Evolutionary conservation across 2,329 filamentous ascomycete species (phyloP), one percentile per base, ranked within the genome.

Genomic region (Cytospora chrysosperma): DNA sequence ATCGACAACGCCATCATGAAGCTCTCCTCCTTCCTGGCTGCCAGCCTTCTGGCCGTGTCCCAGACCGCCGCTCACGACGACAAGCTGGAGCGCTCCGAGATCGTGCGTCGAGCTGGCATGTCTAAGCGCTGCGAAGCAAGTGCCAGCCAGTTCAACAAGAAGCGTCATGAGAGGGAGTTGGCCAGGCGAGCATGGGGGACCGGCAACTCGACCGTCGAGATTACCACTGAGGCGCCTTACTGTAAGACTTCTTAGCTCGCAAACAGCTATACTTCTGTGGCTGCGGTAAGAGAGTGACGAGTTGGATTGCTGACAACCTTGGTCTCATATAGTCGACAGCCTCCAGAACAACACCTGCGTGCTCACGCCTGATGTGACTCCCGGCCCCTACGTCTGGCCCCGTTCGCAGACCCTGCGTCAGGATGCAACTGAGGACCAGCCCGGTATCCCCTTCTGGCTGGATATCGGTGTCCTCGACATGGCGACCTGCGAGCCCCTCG

Each of bases 301-400:
- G 2, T 49, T 8, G 17, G 21, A 24, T 49, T 24, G 19, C 21
- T 49, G 43, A 50, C 12, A 49, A 50, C 28, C 9, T 30, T 30
- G 28, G 9, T 5, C 4, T 21, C 8, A 13, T 15, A 34, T 32
- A 58, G 56, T 52, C 54, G 59, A 62, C 7, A 55, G 32, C 27
- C 49, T 64, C 43, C 62, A 64, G 62, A 62, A 64, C 50, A 37
- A 62, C n/a, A 64, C 62, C 13, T 62, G 62, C 21, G 59, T 58
- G 26, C 53, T 62, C 8, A 53, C 30, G 24, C 58, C 58, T 17
- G 62, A 62, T 30, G 59, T 61, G 8, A 64, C 62, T 8, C 51
- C 43, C 37, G 62, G 62, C 47, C 58, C 59, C 5, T 62, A 64
- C 28, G 59, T 64, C 2, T 64, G 51, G 21, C 59, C 49, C 8